Conservation (phyloP, 2,329 filamentous ascomycete genomes). For the Colletotrichum abscissum region DNA sequence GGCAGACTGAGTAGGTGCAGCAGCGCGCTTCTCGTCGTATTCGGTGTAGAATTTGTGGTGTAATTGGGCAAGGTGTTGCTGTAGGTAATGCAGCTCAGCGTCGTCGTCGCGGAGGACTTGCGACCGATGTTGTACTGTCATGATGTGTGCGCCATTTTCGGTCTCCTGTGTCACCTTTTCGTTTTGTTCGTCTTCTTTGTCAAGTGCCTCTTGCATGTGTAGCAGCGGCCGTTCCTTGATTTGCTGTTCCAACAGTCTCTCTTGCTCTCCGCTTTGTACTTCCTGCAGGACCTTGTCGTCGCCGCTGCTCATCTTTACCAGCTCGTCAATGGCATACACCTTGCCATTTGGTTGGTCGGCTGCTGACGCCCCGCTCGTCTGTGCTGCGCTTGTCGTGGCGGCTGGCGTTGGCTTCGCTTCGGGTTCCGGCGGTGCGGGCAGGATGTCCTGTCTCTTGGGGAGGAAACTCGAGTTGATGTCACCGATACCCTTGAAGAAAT, state of each 20-base stretch:
- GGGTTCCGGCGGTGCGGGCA: slow-evolving; percentile 43
- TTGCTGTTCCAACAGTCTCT: slow-evolving; percentile 88
- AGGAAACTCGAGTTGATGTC: slow-evolving; percentile 99
- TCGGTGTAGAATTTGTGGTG: slow-evolving; percentile 86
- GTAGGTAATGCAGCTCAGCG: slow-evolving; percentile 80
- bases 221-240: slow-evolving; percentile 87
- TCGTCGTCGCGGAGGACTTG: slow-evolving; percentile 91
- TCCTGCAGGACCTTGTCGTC: slow-evolving; percentile 76
- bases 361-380: background rate
- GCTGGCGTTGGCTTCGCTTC: slow-evolving; percentile 5
- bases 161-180: slow-evolving; percentile 59
- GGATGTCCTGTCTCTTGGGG: slow-evolving; percentile 76
- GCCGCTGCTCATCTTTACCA: slow-evolving; percentile 80
- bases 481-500: slow-evolving; percentile 97
- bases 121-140: slow-evolving; percentile 59
- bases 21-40: slow-evolving; percentile 71
- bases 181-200: slow-evolving; percentile 81
- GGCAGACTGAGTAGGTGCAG: slow-evolving; percentile 36
- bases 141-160: slow-evolving; percentile 45
- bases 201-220: slow-evolving; percentile 92
- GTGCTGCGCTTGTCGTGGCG: background rate
- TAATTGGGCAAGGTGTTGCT: slow-evolving; percentile 79
- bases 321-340: slow-evolving; percentile 71
- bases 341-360: slow-evolving; percentile 32
- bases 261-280: slow-evolving; percentile 85